Evolutionary conservation across 495 filamentous ascomycete species (phyloP), one percentile per base, ranked within the genome.

Genomic region (Neurospora sp.): DNA sequence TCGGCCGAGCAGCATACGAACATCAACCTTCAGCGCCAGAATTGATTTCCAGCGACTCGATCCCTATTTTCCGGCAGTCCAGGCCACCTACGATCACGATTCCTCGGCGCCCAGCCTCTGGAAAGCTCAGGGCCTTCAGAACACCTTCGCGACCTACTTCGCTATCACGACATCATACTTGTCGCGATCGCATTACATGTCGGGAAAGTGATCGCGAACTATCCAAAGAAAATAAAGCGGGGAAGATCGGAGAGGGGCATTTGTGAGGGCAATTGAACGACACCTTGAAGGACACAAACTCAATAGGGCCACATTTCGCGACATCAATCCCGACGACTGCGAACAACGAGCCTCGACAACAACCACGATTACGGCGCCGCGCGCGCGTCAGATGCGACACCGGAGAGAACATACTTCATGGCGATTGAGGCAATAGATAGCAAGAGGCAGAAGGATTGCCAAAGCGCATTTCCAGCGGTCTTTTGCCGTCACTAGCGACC

Each of bases 61-160:
- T n/a, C 61, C 41, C 20, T 61, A 27, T 14, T 42, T 41, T 59
- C 41, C 44, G 41, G 39, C 68, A 45, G 20, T 39, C 20, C 68
- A 41, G 22, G 16, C 68, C 44, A 71, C 72, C 69, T 69, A 74
- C 76, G 65, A 74, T 72, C 47, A 75, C 72, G 71, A 76, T 77
- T 77, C 77, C 80, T 80, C 73, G 79, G 80, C 80, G 80, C 79
- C 80, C 76, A 81, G 80, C 75, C 75, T 78, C 71, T 71, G 40
- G 35, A 37, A 65, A 65, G 14, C 53, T 35, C 53, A 18, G 53
- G 22, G 27, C 53, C 53, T 65, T 65, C 14, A 35, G 53, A 37
- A 65, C 53, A 65, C 53, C 27, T 37, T 65, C 53, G 7, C 22
- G 14, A 27, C 12, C 12, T 65, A 37, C 53, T 65, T 65, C 14